Percentiles rank a stretch among this genome's conserved stretches.
phyloP scores from a whole-genome alignment of 164 flowering plant species.

The Stephania cephalantha region DNA sequence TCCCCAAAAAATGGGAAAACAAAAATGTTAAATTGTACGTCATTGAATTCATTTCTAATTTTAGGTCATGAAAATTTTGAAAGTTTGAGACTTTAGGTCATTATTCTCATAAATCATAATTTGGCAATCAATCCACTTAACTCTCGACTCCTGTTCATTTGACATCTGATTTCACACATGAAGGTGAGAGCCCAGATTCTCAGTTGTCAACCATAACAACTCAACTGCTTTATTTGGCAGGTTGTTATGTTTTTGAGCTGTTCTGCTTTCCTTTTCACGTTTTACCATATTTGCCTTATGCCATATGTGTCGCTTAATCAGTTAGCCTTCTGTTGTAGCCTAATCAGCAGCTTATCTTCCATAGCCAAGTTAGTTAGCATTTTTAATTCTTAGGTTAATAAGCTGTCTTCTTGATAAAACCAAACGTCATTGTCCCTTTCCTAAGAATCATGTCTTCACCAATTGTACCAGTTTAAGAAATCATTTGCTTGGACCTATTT shows the following conservation, averaged over 20 bases:
- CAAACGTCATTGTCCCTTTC: not conserved
- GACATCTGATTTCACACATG: not conserved
- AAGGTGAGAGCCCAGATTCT: not conserved
- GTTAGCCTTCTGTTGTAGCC: no score
- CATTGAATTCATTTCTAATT: no score
- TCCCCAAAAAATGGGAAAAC: no score
- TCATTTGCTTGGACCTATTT: not conserved
- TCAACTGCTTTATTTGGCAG: no score
- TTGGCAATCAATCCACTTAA: not conserved
- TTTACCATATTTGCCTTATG: not conserved
- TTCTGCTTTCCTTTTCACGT: not conserved
- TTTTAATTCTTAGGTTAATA: not conserved
- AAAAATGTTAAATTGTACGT: no score
- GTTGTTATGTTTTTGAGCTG: not conserved
- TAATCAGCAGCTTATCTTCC: no score
- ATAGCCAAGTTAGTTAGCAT: not conserved
- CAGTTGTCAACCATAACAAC: not conserved
- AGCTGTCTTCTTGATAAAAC: not conserved
- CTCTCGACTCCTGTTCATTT: not conserved
- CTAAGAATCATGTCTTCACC: not conserved
- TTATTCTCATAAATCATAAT: no score
- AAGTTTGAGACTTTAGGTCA: no score
- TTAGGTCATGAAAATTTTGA: not conserved
- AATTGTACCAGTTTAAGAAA: not conserved
- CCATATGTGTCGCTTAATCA: not conserved